phyloP scores from a whole-genome alignment of 192 early-diverging fungal species.

The Tieghemiomyces parasiticus region DNA sequence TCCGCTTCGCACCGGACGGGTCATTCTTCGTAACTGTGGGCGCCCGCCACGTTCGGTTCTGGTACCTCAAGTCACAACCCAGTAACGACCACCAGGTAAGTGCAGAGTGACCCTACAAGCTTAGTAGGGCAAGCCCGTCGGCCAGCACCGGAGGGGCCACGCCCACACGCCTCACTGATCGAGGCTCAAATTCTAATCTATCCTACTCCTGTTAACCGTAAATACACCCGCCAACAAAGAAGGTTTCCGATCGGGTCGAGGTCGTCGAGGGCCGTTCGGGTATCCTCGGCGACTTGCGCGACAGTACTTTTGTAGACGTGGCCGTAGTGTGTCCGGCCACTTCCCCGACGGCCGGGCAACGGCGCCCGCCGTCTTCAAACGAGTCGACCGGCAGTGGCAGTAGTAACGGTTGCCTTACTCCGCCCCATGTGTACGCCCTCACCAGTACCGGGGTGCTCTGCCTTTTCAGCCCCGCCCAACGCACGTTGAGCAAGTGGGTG shows the following conservation, averaged over 20 bases:
- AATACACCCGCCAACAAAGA: no score
- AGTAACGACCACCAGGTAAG: conserved; percentile 1
- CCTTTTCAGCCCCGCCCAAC: not conserved
- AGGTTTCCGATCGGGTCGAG: conserved; percentile 9
- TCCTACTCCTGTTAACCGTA: no score
- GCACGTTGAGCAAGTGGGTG: conserved; percentile 1
- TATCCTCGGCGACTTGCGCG: conserved; percentile 44
- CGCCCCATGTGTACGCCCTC: not conserved
- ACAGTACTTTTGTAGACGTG: conserved; percentile 57
- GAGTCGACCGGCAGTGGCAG: not conserved
- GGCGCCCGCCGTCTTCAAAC: no score
- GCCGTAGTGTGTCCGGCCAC: conserved; percentile 6
- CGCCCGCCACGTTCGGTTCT: conserved; percentile 63
- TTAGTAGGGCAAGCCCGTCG: no score
- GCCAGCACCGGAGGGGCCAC: no score
- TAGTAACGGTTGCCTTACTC: not conserved
- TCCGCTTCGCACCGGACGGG: conserved; percentile 46
- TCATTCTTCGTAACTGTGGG: conserved; percentile 65
- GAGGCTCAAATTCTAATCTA: no score
- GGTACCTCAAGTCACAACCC: conserved; percentile 40
- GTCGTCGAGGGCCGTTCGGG: conserved; percentile 56
- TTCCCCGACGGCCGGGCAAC: not conserved
- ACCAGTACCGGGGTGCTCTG: conserved; percentile 2
- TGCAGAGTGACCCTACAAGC: not conserved
- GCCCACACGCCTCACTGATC: no score